Percentiles rank a stretch among this genome's conserved stretches.
Evolutionary conservation across 2,329 filamentous ascomycete species (phyloP).

Genomic region (Diaporthe capsici): DNA sequence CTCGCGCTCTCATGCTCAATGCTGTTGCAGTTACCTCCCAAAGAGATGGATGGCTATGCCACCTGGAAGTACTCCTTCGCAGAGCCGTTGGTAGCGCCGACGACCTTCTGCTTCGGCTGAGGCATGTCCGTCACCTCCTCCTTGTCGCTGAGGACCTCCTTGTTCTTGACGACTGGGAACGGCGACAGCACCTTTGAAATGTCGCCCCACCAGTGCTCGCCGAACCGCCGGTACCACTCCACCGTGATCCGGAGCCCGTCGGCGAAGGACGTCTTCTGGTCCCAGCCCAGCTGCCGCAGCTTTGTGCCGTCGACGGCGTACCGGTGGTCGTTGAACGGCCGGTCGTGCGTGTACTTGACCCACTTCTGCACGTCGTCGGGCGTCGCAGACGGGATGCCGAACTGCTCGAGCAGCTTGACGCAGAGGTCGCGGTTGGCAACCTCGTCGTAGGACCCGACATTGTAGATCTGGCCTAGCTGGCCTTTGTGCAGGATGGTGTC

Average conservation of each 20-base stretch:
- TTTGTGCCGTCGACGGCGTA: constrained; percentile 81
- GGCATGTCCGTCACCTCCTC: constrained; percentile 54
- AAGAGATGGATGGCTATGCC: neutral
- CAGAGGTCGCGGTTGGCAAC: constrained; percentile 82
- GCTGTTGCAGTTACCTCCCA: neutral
- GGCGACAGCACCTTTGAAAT: constrained; percentile 78
- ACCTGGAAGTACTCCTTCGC: constrained; percentile 20
- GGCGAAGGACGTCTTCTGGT: constrained; percentile 75
- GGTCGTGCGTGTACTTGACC: constrained; percentile 82
- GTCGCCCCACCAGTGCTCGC: constrained; percentile 80
- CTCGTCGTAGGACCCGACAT: constrained; percentile 84
- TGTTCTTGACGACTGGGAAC: constrained; percentile 72
- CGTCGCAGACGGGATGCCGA: constrained; percentile 67
- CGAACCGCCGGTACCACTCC: constrained; percentile 78
- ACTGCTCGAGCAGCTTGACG: constrained; percentile 72
- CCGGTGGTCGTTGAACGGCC: constrained; percentile 82
- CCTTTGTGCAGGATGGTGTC: constrained; percentile 88
- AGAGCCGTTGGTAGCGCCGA: neutral
- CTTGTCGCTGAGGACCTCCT: constrained; percentile 68
- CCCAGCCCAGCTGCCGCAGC: constrained; percentile 77
- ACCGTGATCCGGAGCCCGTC: constrained; percentile 76
- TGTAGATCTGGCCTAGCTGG: constrained; percentile 82
- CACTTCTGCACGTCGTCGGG: constrained; percentile 71
- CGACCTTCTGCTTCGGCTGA: constrained; percentile 41
- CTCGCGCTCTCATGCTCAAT: constrained; percentile 13